Percentiles rank a stretch among this genome's conserved stretches.
These are phyloP conservation scores for Allomyces arbusculus DNA, from an alignment of 192 early-diverging fungal species.

Conservation along the genomic window DNA sequence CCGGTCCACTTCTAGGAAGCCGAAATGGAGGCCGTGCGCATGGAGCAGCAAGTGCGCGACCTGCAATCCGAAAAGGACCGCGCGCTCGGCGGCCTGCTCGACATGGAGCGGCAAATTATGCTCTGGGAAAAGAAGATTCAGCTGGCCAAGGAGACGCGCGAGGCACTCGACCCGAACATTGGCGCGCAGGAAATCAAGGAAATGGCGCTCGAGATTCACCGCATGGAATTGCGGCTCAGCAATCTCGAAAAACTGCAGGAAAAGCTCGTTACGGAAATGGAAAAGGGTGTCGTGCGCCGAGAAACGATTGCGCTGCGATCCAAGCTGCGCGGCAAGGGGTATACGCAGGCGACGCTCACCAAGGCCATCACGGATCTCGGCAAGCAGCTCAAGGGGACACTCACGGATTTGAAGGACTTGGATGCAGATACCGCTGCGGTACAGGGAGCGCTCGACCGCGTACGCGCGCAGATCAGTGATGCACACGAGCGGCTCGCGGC, in stretches of 20 bases:
- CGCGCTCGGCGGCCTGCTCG: conserved; percentile 30
- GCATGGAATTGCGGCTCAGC: conserved; percentile 36
- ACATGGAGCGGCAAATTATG: conserved; percentile 43
- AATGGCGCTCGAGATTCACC: conserved; percentile 38
- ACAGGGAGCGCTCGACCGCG: conserved; percentile 10
- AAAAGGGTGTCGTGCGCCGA: conserved; percentile 32
- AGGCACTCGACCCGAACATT: conserved; percentile 38
- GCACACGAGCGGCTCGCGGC: conserved; percentile 5
- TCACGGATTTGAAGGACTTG: conserved; percentile 26
- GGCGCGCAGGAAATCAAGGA: conserved; percentile 37
- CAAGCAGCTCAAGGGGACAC: conserved; percentile 21
- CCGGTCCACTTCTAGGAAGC: conserved; percentile 11
- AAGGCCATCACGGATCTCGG: conserved; percentile 29
- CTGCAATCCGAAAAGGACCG: conserved; percentile 25
- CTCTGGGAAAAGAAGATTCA: conserved; percentile 50
- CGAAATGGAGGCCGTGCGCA: conserved; percentile 25
- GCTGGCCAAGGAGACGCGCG: conserved; percentile 40
- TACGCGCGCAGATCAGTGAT: conserved; percentile 14
- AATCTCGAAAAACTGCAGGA: conserved; percentile 40
- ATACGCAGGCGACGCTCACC: conserved; percentile 21
- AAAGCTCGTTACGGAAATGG: conserved; percentile 42
- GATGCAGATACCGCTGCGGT: conserved; percentile 21
- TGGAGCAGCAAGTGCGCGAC: conserved; percentile 25
- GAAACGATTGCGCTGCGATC: conserved; percentile 28
- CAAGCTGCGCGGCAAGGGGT: conserved; percentile 25